Base-by-base conservation (phyloP, 2,329 filamentous ascomycete genomes). In the Septoria petroselini region DNA sequence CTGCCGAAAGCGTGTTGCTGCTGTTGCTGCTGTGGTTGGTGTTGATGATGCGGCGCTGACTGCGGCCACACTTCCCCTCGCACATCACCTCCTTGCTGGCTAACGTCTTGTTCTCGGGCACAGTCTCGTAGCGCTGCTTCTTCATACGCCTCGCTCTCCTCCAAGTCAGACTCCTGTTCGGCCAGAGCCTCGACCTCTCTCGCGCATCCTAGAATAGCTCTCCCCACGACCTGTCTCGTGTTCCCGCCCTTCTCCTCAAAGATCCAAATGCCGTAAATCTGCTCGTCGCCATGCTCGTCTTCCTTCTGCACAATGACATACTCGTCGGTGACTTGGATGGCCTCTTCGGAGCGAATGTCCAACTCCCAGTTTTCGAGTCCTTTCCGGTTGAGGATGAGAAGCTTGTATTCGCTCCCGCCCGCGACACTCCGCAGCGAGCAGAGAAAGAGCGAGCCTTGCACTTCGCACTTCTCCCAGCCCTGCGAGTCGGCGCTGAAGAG, bases 361-460 rank as follows among this genome's bases (percentile, higher is more conserved):
- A 69, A 59, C 41, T 64, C 61, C 62, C 76, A 76, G 58, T 75
- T 76, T 41, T 76, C 73, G 34, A 75, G 63, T 9, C 71, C 70
- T 41, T 73, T 71, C 19, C 75, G 67, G 53, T 77, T 77, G 40
- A 76, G 59, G 8, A 77, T 72, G 43, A 75, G 63, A 18, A 73
- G 70, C 41, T 65, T 67, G 59, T 71, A 76, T 18, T 73, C 67
- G 38, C 71, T 65, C 29, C 11, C 59, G 55, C 39, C 62, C 65
- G 7, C 57, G 52, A 9, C 14, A n/a, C 46, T 80, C 52, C 3
- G 59, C 62, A 83, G 71, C 57, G 86, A 79, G 74, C 88, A 94
- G 45, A 97, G 81, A 68, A 97, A 98, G 57, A 97, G 75, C 9
- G 88, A 87, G 31, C 93, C 93, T 70, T 95, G 91, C 8, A 91